Base-by-base conservation (phyloP, 2,329 filamentous ascomycete species). In the Aspergillus chevalieri region DNA sequence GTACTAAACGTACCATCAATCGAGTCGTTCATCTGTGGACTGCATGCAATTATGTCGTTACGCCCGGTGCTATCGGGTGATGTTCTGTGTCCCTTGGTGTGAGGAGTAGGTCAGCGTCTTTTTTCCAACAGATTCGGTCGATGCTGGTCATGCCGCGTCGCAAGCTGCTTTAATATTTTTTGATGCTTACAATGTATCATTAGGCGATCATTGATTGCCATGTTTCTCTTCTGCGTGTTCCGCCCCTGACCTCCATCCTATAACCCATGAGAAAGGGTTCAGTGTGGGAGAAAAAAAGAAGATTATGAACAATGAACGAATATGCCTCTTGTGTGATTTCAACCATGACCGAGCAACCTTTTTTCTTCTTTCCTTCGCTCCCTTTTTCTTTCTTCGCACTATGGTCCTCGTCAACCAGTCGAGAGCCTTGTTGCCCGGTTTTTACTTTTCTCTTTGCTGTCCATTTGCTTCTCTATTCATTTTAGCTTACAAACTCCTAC, bases 1-100 rank as follows among this genome's bases (percentile, higher is more conserved):
- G 65, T 79, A 82, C 68, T 90, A 82, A 57, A 30, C 42, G 47
- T 55, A 50, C 45, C 51, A 46, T 47, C n/a, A 12, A 9, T 30
- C 26, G 9, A 30, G 26, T 30, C 3, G 26, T 30, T 30, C 26
- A 3, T 12, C 10, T 30, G 10, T 30, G 26, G 10, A 30, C 43
- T 43, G 36, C 34, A 19, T 44, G 38, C 33, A 4, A 28, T 36
- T 26, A 28, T 46, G 21, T 30, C 43, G 43, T 42, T 51, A 28
- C 36, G 47, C 36, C 34, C 44, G 47, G 48, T 48, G 52, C 33
- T 50, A 26, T 50, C 47, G 45, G 49, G 52, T 46, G 49, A 47
- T 45, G 28, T 30, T 47, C 43, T 46, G 46, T 10, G 26, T n/a
- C 28, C 15, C 22, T 17, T 42, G 26, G 28, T 21, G 38, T 44